These are phyloP conservation scores for Globisporangium apiculatum DNA, from an alignment of 352 stramenopile genomes.

Conservation along the genomic window DNA sequence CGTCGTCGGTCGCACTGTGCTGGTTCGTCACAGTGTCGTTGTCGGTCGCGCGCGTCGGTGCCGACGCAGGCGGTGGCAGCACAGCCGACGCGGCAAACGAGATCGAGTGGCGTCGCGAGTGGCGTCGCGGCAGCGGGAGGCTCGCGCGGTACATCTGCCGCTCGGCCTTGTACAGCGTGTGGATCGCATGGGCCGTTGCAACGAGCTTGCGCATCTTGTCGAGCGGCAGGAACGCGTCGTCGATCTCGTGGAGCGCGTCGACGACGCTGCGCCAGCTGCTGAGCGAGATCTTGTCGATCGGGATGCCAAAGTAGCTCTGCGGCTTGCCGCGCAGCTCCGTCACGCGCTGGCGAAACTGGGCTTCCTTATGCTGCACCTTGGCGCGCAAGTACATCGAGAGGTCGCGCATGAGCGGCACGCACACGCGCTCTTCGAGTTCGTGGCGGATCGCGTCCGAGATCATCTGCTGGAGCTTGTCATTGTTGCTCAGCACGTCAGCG, in stretches of 20 bases:
- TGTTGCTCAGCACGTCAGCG: conserved; percentile 52
- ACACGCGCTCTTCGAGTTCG: conserved; percentile 77
- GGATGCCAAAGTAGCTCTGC: conserved; percentile 79
- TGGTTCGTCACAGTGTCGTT: neutral
- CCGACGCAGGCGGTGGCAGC: conserved; percentile 5
- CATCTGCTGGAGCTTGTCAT: conserved; percentile 69
- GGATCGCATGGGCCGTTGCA: conserved; percentile 59
- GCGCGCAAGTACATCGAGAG: conserved; percentile 36
- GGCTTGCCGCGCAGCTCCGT: conserved; percentile 60
- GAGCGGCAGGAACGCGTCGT: conserved; percentile 67
- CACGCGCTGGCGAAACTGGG: conserved; percentile 63
- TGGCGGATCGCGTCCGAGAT: conserved; percentile 80
- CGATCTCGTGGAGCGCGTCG: conserved; percentile 73
- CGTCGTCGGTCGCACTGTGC: conserved; percentile 4
- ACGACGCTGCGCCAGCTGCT: conserved; percentile 74
- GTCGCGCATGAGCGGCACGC: conserved; percentile 63
- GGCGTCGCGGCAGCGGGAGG: conserved; percentile 13
- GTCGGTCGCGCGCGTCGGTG: neutral
- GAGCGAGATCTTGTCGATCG: conserved; percentile 67
- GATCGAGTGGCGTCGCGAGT: conserved; percentile 35
- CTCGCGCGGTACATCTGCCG: conserved; percentile 35
- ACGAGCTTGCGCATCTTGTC: conserved; percentile 85
- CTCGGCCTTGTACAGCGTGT: conserved; percentile 61
- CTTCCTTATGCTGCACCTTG: conserved; percentile 60
- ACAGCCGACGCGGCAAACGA: conserved; percentile 8